Conservation (phyloP, 2,329 filamentous ascomycete species). For the Pseudopithomyces chartarum region DNA sequence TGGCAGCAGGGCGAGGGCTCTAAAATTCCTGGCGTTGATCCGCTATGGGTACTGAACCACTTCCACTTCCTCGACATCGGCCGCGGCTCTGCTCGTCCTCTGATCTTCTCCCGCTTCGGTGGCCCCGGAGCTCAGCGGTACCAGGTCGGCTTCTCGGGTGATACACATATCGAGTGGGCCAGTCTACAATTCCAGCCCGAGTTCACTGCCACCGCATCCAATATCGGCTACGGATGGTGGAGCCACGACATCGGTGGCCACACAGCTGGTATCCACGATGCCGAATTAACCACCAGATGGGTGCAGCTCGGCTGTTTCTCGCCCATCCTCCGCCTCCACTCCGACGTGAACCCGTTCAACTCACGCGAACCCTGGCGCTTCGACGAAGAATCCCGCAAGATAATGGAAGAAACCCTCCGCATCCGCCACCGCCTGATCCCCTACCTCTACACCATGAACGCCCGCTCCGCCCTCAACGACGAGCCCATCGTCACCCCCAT, state of each 20-base stretch:
- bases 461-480: constrained; percentile 49
- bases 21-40: constrained; percentile 63
- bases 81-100: constrained; percentile 49
- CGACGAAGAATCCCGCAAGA: constrained; percentile 50
- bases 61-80: constrained; percentile 64
- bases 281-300: constrained; percentile 65
- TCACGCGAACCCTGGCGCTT: constrained; percentile 68
- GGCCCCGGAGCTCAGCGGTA: constrained; percentile 68
- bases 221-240: constrained; percentile 73
- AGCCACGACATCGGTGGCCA: constrained; percentile 72
- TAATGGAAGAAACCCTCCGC: constrained; percentile 57
- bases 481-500: constrained; percentile 64
- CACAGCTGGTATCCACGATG: constrained; percentile 60
- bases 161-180: constrained; percentile 64
- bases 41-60: constrained; percentile 69
- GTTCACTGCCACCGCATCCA: constrained; percentile 68
- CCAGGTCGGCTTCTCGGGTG: constrained; percentile 68
- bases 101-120: constrained; percentile 66
- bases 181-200: constrained; percentile 68
- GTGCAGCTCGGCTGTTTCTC: constrained; percentile 66
- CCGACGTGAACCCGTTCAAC: constrained; percentile 61
- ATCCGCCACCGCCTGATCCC: constrained; percentile 65
- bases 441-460: constrained; percentile 65
- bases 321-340: constrained; percentile 66
- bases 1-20: constrained; percentile 68